A percentile compares a stretch with the other conserved stretches of the same genome.
Conservation (phyloP, 2,329 filamentous ascomycete species). For the Cylindrodendrum hubeiense region DNA sequence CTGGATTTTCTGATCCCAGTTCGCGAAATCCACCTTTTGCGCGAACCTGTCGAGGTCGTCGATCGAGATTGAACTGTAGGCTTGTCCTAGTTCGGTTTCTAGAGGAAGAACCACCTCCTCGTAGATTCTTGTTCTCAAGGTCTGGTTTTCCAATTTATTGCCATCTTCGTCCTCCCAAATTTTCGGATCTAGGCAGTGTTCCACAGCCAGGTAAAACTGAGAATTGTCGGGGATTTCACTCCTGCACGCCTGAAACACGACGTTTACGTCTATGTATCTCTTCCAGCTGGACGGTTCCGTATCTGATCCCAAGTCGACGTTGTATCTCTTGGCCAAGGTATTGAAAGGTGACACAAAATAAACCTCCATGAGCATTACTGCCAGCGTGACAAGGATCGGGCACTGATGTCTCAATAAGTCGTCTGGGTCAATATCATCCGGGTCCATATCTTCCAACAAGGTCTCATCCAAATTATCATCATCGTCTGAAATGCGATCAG, state of each 20-base stretch:
- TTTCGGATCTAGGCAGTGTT: slow-evolving; percentile 14
- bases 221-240: slow-evolving; percentile 22
- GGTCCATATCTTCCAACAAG: not conserved
- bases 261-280: too few species aligned
- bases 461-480: not conserved
- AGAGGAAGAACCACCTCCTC: slow-evolving; percentile 17
- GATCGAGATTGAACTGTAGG: slow-evolving; percentile 15
- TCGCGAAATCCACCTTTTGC: slow-evolving; percentile 13
- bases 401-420: not conserved
- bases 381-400: slow-evolving; percentile 8
- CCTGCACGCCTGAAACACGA: slow-evolving; percentile 17
- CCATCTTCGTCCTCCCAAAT: slow-evolving; percentile 19
- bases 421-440: not conserved
- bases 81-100: slow-evolving; percentile 15
- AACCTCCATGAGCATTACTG: slow-evolving; percentile 19
- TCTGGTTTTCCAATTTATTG: not conserved
- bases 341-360: too few species aligned
- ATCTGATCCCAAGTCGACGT: too few species aligned
- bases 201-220: slow-evolving; percentile 17
- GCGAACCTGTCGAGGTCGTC: slow-evolving; percentile 19
- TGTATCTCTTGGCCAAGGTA: too few species aligned
- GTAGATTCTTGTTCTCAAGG: slow-evolving; percentile 16
- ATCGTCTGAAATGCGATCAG: too few species aligned
- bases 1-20: too few species aligned
- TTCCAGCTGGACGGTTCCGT: too few species aligned